A percentile compares a stretch with the other conserved stretches of the same genome.
Conservation (phyloP, 108 stramenopile species). For the Stephanodiscus minutulus region DNA sequence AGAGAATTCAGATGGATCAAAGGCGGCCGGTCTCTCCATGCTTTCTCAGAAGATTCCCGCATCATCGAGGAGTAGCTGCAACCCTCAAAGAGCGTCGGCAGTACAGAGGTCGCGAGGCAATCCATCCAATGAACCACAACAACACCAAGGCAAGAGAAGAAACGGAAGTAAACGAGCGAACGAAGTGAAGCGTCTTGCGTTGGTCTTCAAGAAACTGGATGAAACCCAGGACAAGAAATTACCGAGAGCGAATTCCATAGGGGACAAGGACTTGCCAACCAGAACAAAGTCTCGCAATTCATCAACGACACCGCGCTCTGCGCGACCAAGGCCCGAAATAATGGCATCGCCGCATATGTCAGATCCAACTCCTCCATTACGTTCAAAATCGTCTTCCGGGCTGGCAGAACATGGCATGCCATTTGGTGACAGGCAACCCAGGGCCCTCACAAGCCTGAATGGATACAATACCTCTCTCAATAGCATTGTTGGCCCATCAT, state of each 20-base stretch:
- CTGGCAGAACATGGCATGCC: not conserved
- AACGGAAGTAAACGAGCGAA: not conserved
- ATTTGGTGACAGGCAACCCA: not conserved
- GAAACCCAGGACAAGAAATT: slow-evolving; percentile 3
- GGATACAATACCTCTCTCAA: not conserved
- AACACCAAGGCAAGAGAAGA: not conserved
- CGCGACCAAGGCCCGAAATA: not conserved
- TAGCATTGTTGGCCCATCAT: not conserved
- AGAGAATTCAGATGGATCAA: slow-evolving; percentile 1
- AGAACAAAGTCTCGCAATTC: not conserved
- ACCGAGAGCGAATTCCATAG: not conserved
- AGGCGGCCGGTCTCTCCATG: slow-evolving; percentile 7
- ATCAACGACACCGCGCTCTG: not conserved
- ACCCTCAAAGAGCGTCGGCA: not conserved
- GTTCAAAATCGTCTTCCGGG: not conserved
- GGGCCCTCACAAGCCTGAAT: not conserved
- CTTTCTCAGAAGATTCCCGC: not conserved
- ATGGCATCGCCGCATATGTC: not conserved
- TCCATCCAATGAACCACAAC: not conserved
- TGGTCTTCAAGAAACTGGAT: not conserved
- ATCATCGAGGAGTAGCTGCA: not conserved
- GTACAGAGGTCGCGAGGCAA: not conserved
- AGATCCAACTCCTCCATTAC: not conserved
- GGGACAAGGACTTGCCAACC: not conserved
- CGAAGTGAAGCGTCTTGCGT: not conserved